Evolutionary conservation across 1,284 basidiomycete genomes (phyloP), one percentile per base, ranked within the genome.

Genomic region (Neotropicomus parvogracilis): DNA sequence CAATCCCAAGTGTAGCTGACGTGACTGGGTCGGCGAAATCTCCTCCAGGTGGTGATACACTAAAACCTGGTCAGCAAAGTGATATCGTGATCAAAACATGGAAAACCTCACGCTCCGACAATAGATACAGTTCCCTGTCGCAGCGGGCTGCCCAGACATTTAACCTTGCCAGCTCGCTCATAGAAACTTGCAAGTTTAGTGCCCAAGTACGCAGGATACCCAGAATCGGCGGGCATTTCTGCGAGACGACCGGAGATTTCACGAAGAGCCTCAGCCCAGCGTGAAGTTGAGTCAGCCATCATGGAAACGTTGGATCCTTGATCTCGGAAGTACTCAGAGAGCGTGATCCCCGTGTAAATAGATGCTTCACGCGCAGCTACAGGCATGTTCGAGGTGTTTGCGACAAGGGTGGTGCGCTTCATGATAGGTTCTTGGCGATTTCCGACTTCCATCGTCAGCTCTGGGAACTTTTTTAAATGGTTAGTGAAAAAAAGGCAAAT

Each of bases 361-460:
- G 95, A 98, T 6, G 97, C 97, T 75, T 99, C 97, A 65, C 97
- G 92, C 32, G 97, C 97, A 31, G 97, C 97, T 63, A 99, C 97
- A 59, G 97, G 97, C 97, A 99, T 99, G 76, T 99, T 99, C 50
- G 95, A 98, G 2, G 97, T 99, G 71, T 99, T 99, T 59, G 97
- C 97, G 52, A 99, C 95, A 29, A 99, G 83, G 3, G 95, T 95
- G 2, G 97, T 99, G 55, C 97, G 95, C 73, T 99, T 99, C 97
- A 99, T 99, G 78, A 99, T 99, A 33, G 97, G 97, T 70, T 98
- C 95, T 80, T 97, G 88, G 50, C 93, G 90, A 60, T 92, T 85
- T 33, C 83, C 87, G 50, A 92, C 74, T 52, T 92, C 91, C 81
- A 98, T 89, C 2, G 89, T 93, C 39, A 99, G 77, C 70, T 94